Evolutionary conservation across 257 asterid species (phyloP).

Genomic region (Eustoma russellianum): DNA sequence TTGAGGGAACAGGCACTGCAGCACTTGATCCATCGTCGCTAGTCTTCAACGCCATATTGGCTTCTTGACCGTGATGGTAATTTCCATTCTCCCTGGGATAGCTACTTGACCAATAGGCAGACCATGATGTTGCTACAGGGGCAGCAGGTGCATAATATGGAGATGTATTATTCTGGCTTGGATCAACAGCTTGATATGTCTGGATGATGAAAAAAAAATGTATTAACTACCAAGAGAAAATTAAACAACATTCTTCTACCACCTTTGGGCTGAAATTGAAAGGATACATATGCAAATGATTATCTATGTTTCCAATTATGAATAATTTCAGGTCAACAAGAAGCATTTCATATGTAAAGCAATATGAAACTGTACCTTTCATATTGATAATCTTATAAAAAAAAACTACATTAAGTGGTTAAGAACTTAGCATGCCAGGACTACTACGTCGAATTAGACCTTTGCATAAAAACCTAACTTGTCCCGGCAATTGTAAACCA

Average conservation of each 20-base stretch:
- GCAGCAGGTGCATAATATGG: constrained; percentile 49
- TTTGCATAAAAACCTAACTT: too few relatives aligned
- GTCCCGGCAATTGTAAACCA: too few relatives aligned
- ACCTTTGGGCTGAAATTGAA: too few relatives aligned
- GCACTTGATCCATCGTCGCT: constrained; percentile 48
- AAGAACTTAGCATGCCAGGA: too few relatives aligned
- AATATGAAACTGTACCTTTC: too few relatives aligned
- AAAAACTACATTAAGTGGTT: too few relatives aligned
- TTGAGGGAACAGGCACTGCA: constrained; percentile 34
- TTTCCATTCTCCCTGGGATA: constrained; percentile 55
- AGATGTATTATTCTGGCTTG: constrained; percentile 46
- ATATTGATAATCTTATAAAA: too few relatives aligned
- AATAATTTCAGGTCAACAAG: too few relatives aligned
- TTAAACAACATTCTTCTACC: background rate
- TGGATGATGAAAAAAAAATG: constrained; percentile 22
- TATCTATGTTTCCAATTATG: too few relatives aligned
- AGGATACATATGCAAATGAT: too few relatives aligned
- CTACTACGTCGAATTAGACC: too few relatives aligned
- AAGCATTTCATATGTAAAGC: too few relatives aligned
- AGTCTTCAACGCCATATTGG: constrained; percentile 32
- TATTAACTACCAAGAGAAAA: constrained; percentile 8
- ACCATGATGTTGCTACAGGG: constrained; percentile 53
- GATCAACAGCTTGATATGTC: constrained; percentile 46
- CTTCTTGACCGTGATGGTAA: constrained; percentile 46
- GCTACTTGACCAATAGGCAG: constrained; percentile 38